These are phyloP conservation scores for Bipolaris cookei DNA, from an alignment of 2,329 filamentous ascomycete genomes.

Conservation along the genomic window DNA sequence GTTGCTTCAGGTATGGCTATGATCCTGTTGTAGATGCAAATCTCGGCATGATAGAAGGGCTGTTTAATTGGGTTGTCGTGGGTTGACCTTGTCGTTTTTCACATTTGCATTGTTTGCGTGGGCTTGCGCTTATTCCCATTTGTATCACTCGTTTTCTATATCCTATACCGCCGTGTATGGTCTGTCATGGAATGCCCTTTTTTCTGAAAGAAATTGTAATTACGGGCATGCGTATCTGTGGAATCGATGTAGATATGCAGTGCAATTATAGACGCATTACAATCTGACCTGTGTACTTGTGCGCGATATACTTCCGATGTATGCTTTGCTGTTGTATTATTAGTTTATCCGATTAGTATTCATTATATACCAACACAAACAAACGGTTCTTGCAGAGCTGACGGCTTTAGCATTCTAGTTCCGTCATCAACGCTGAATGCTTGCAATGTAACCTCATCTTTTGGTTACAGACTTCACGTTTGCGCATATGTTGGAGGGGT, in stretches of 20 bases:
- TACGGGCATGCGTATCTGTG: background rate
- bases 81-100: conserved; percentile 7
- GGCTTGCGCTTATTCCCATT: conserved; percentile 17
- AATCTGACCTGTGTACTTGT: background rate
- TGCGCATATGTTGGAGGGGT: background rate
- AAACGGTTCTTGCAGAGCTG: background rate
- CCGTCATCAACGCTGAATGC: background rate
- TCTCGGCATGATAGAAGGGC: background rate
- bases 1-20: conserved; percentile 61
- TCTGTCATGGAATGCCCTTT: conserved; percentile 4
- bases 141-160: conserved; percentile 7
- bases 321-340: background rate
- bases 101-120: conserved; percentile 18
- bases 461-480: background rate
- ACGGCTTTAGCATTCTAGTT: background rate
- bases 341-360: background rate
- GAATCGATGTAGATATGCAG: background rate
- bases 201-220: conserved; percentile 8
- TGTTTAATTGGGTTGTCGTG: background rate
- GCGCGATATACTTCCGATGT: background rate
- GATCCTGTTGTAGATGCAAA: conserved; percentile 57
- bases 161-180: background rate
- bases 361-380: background rate
- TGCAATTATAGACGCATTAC: background rate
- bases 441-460: background rate